Percentiles rank a stretch among this genome's conserved stretches.
phyloP scores from a whole-genome alignment of 306 rosid species.

The Glycine latifolia region DNA sequence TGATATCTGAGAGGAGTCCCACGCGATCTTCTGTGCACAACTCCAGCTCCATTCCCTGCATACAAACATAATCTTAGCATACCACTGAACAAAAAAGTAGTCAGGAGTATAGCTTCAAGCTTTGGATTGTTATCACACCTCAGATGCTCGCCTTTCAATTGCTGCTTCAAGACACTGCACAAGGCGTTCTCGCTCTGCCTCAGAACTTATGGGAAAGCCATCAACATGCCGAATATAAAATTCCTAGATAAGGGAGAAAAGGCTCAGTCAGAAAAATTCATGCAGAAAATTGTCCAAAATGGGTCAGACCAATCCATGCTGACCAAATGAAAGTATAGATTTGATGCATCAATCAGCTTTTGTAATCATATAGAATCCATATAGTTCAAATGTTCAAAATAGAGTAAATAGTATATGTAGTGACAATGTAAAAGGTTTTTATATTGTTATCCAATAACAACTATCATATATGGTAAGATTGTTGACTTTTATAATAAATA shows the following conservation, averaged over 20 bases:
- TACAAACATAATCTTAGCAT: constrained; percentile 42
- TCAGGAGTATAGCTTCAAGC: neutral
- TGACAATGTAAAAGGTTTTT: too few species aligned
- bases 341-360: neutral
- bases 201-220: constrained; percentile 88
- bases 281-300: neutral
- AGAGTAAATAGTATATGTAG: too few species aligned
- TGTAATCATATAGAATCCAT: constrained; percentile 12
- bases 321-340: constrained; percentile 23
- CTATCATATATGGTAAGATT: too few species aligned
- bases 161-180: constrained; percentile 95
- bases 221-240: constrained; percentile 91
- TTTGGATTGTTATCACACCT: constrained; percentile 55
- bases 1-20: constrained; percentile 93
- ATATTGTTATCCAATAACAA: too few species aligned
- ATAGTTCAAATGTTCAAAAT: neutral
- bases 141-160: constrained; percentile 86
- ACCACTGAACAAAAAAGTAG: constrained; percentile 5
- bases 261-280: constrained; percentile 24
- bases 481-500: too few species aligned
- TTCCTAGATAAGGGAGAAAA: constrained; percentile 60
- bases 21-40: constrained; percentile 79
- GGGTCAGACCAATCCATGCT: constrained; percentile 8
- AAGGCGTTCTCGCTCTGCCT: constrained; percentile 89
- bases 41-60: constrained; percentile 93